Conservation (phyloP, 129 eudicot species). For the Lactuca sativa region DNA sequence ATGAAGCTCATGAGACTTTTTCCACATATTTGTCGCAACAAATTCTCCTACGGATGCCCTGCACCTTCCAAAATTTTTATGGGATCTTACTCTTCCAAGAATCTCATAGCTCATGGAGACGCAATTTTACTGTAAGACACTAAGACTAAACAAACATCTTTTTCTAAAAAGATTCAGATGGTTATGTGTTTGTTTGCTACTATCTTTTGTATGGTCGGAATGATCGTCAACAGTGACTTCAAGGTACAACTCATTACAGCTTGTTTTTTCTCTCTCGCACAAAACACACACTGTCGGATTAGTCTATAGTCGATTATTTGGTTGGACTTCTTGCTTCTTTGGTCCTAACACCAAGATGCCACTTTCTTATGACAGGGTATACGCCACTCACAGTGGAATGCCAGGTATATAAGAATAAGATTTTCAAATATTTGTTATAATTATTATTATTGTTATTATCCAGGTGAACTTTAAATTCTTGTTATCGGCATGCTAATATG, state of each 20-base stretch:
- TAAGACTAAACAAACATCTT: too few relatives aligned
- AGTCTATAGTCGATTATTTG: conserved; percentile 50
- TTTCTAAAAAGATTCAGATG: conserved; percentile 21
- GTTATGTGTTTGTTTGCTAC: conserved; percentile 40
- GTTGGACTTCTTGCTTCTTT: conserved; percentile 99
- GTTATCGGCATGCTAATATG: conserved; percentile 79
- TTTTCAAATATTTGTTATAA: neutral
- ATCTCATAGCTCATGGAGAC: too few relatives aligned
- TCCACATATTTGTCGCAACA: too few relatives aligned
- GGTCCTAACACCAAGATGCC: conserved; percentile 98
- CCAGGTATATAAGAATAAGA: conserved; percentile 50
- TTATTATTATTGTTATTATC: neutral
- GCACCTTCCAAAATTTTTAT: too few relatives aligned
- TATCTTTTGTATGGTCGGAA: conserved; percentile 28
- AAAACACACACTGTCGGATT: too few relatives aligned
- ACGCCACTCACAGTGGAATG: conserved; percentile 97
- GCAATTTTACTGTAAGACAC: too few relatives aligned
- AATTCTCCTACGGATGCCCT: too few relatives aligned
- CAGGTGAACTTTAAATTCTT: neutral
- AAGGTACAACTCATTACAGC: conserved; percentile 21
- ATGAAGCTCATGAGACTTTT: too few relatives aligned
- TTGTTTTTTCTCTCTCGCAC: too few relatives aligned
- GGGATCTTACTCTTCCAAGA: too few relatives aligned
- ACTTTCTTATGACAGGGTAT: conserved; percentile 99
- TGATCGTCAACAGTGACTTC: conserved; percentile 35